Evolutionary conservation across 805 yeast genomes (phyloP).

Genomic region (Debaryomyces castellii): DNA sequence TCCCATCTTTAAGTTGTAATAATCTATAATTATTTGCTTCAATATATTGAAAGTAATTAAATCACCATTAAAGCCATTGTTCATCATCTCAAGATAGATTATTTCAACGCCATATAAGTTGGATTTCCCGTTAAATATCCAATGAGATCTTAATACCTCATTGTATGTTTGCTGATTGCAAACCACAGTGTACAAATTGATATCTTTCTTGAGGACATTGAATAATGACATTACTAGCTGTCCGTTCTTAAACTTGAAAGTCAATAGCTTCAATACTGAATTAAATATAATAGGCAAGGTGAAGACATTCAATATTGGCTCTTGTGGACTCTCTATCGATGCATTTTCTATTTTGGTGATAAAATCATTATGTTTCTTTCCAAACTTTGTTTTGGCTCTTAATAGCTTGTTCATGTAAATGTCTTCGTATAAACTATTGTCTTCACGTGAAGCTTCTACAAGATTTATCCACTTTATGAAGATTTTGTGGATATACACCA

Average conservation of each 20-base stretch:
- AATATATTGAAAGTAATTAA: constrained; percentile 32
- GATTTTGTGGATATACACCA: constrained; percentile 15
- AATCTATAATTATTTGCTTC: constrained; percentile 33
- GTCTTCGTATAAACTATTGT: constrained; percentile 4
- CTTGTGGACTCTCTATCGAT: constrained; percentile 16
- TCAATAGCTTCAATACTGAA: constrained; percentile 21
- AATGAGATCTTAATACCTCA: constrained; percentile 32
- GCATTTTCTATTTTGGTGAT: constrained; percentile 13
- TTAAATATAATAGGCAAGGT: constrained; percentile 40
- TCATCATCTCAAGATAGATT: constrained; percentile 35
- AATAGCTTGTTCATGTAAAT: constrained; percentile 8
- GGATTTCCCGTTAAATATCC: constrained; percentile 40
- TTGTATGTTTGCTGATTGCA: constrained; percentile 44
- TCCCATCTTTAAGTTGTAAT: constrained; percentile 33
- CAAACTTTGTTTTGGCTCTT: constrained; percentile 7
- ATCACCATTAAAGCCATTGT: constrained; percentile 42
- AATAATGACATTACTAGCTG: constrained; percentile 35
- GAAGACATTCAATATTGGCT: constrained; percentile 29
- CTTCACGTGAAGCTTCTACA: constrained; percentile 1
- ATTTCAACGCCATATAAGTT: constrained; percentile 35
- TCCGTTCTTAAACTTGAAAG: constrained; percentile 31
- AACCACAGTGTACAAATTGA: constrained; percentile 29
- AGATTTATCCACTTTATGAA: constrained; percentile 11
- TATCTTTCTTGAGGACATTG: constrained; percentile 32
- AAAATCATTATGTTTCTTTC: constrained; percentile 17